These are phyloP conservation scores for Erodium texanum DNA, from an alignment of 441 rosid genomes.

Conservation along the genomic window DNA sequence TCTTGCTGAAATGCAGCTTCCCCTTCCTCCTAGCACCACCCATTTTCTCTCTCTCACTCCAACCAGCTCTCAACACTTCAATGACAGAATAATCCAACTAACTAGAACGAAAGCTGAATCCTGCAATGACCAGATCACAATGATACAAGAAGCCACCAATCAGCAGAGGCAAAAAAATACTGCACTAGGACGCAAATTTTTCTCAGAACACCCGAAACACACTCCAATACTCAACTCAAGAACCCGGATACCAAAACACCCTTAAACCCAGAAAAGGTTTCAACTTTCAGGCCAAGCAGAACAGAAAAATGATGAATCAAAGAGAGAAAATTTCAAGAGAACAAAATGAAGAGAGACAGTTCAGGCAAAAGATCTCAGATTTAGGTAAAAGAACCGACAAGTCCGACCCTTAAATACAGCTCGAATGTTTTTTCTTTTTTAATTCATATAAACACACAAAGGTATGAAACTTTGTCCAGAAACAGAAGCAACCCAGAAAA, in stretches of 20 bases:
- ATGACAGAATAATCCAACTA: too few species aligned
- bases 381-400: background rate
- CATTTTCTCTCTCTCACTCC: too few species aligned
- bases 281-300: background rate
- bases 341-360: background rate
- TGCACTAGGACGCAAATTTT: too few species aligned
- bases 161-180: too few species aligned
- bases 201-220: too few species aligned
- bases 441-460: background rate
- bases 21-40: constrained; percentile 42
- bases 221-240: background rate
- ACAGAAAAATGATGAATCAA: background rate
- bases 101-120: background rate
- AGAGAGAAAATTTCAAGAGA: background rate
- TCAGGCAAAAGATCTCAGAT: background rate
- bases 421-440: background rate
- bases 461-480: background rate
- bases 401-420: background rate
- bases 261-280: background rate
- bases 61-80: too few species aligned
- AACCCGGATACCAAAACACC: background rate
- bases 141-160: too few species aligned
- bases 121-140: background rate
- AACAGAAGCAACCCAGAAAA: background rate
- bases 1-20: constrained; percentile 48